phyloP scores from a whole-genome alignment of 1,284 basidiomycete species.

The Lentinus polychrous region DNA sequence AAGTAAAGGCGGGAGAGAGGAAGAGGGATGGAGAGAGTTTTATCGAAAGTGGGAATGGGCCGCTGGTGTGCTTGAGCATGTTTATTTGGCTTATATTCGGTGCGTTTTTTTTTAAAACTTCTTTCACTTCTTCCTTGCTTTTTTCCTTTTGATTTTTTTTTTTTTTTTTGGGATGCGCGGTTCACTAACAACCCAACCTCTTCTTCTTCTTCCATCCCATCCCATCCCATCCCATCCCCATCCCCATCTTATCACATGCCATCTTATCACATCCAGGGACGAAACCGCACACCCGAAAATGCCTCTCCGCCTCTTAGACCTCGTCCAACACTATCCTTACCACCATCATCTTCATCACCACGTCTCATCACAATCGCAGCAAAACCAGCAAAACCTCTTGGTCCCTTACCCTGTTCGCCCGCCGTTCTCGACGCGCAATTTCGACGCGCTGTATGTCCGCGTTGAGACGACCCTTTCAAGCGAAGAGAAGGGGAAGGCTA shows the following conservation, averaged over 20 bases:
- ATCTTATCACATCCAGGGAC: constrained; percentile 38
- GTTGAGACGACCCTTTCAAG: constrained; percentile 45
- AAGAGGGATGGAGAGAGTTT: constrained; percentile 54
- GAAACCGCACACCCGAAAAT: constrained; percentile 47
- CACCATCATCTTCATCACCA: constrained; percentile 18
- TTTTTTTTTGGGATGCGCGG: no score
- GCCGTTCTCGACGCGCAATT: constrained; percentile 55
- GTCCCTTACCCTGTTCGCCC: no score
- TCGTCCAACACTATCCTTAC: constrained; percentile 64
- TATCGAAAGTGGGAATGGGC: constrained; percentile 66
- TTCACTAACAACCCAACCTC: no score
- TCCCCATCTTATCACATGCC: no score
- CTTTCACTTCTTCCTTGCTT: constrained; percentile 2
- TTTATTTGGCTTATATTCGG: constrained; percentile 67
- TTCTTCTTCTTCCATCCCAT: no score
- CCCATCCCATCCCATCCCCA: no score
- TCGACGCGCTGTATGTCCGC: constrained; percentile 58
- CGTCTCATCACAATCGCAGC: constrained; percentile 19
- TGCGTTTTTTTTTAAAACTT: constrained; percentile 29
- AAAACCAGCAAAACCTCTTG: constrained; percentile 40
- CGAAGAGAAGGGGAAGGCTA: no score
- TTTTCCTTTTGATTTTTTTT: not conserved
- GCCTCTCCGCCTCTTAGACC: constrained; percentile 63
- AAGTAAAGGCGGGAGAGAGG: constrained; percentile 34
- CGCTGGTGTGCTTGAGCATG: constrained; percentile 63